Conservation (phyloP, 2,329 filamentous ascomycete species). For the Pyrenophora seminiperda region DNA sequence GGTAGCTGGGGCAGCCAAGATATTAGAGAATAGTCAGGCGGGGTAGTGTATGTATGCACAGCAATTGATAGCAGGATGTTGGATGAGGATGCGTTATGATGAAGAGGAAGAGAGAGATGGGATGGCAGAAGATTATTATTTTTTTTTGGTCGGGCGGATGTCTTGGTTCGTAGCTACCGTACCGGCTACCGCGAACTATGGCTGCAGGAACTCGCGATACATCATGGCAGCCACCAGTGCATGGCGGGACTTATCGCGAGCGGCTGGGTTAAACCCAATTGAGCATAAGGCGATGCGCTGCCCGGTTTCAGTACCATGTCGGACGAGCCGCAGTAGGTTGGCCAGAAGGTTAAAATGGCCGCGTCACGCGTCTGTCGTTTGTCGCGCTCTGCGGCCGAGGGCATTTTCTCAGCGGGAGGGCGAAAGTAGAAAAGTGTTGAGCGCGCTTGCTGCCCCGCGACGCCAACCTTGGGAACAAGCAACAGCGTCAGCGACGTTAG, state of each 20-base stretch:
- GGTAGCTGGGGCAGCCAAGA: slow-evolving; percentile 23
- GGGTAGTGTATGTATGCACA: slow-evolving; percentile 6
- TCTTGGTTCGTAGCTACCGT: slow-evolving; percentile 9
- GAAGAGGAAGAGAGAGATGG: slow-evolving; percentile 12
- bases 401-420: slow-evolving; percentile 5
- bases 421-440: slow-evolving; percentile 35
- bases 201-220: slow-evolving; percentile 43
- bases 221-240: slow-evolving; percentile 35
- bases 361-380: neutral
- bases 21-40: slow-evolving; percentile 12
- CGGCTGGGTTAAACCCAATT: slow-evolving; percentile 13
- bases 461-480: slow-evolving; percentile 20
- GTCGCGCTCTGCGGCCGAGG: too few relatives aligned
- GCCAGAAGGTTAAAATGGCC: slow-evolving; percentile 8
- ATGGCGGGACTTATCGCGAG: slow-evolving; percentile 32
- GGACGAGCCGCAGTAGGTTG: slow-evolving; percentile 14
- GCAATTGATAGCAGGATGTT: slow-evolving; percentile 10
- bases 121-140: slow-evolving; percentile 12
- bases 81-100: slow-evolving; percentile 9
- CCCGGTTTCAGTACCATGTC: slow-evolving; percentile 21
- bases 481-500: slow-evolving; percentile 21
- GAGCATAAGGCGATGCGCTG: slow-evolving; percentile 17
- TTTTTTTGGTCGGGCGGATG: slow-evolving; percentile 29
- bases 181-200: slow-evolving; percentile 28
- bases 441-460: slow-evolving; percentile 30